Evolutionary conservation across 345 rosid genomes (phyloP).

Genomic region (Raphanus sativus): DNA sequence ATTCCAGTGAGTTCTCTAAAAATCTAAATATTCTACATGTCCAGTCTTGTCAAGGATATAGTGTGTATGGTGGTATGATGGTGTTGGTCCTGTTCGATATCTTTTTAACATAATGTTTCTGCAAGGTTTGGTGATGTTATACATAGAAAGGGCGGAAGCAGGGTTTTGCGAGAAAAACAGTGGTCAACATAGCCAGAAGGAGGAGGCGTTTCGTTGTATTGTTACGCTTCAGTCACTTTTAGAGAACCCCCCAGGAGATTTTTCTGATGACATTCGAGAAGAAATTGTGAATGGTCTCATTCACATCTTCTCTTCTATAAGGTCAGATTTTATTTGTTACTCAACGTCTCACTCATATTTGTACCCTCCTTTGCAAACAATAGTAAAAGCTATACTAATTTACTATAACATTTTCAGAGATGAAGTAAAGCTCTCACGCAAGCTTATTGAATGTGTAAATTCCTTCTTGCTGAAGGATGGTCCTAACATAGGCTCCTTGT

Average conservation of each 20-base stretch:
- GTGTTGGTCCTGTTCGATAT: constrained; percentile 17
- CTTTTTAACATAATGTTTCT: constrained; percentile 27
- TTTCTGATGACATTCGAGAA: constrained; percentile 63
- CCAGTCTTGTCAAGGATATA: constrained; percentile 15
- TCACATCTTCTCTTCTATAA: constrained; percentile 62
- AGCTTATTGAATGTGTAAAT: constrained; percentile 84
- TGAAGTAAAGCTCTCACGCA: constrained; percentile 88
- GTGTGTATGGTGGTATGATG: constrained; percentile 12
- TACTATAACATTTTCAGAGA: constrained; percentile 55
- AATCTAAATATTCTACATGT: constrained; percentile 5
- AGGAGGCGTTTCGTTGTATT: constrained; percentile 71
- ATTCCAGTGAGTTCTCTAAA: constrained; percentile 56
- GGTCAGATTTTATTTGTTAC: constrained; percentile 44
- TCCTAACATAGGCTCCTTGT: constrained; percentile 73
- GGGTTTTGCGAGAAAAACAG: constrained; percentile 49
- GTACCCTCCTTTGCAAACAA: constrained; percentile 4
- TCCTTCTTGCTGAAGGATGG: constrained; percentile 77
- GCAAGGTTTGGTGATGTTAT: constrained; percentile 64
- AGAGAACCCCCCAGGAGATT: constrained; percentile 89
- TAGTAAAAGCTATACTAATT: constrained; percentile 19
- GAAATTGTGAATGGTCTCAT: constrained; percentile 63
- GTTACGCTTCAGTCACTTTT: constrained; percentile 74
- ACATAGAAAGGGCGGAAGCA: constrained; percentile 69
- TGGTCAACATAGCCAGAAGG: constrained; percentile 59
- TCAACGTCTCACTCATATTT: constrained; percentile 30